Percentiles rank a stretch among this genome's conserved stretches.
phyloP scores from a whole-genome alignment of 129 eudicot species.

The Smallanthus sonchifolius region DNA sequence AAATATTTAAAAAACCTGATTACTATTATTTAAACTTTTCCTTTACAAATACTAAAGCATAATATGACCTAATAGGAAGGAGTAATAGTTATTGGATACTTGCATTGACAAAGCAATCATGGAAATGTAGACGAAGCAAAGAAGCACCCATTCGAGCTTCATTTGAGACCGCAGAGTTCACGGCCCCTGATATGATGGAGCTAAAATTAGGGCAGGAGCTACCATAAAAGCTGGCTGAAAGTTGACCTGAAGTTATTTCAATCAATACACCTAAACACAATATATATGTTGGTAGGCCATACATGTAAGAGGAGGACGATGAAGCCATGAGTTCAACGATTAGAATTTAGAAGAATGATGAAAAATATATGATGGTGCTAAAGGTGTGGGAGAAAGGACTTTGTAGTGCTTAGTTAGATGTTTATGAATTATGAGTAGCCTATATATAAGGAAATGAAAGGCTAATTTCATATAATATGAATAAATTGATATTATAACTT shows the following conservation, averaged over 20 bases:
- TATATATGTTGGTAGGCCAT: slow-evolving; percentile 7
- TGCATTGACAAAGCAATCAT: slow-evolving; percentile 44
- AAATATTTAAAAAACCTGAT: no score
- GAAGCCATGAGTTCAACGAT: slow-evolving; percentile 5
- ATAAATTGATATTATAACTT: no score
- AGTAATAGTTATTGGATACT: slow-evolving; percentile 17
- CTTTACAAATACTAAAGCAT: not conserved
- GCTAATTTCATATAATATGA: not conserved
- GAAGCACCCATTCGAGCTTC: slow-evolving; percentile 49
- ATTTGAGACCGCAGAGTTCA: slow-evolving; percentile 28
- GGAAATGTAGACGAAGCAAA: slow-evolving; percentile 45
- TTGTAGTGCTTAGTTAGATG: not conserved
- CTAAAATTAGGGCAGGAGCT: slow-evolving; percentile 37
- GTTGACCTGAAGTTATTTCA: slow-evolving; percentile 31
- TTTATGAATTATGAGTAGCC: not conserved
- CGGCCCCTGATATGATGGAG: slow-evolving; percentile 23
- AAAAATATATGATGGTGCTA: not conserved
- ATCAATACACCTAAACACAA: slow-evolving; percentile 8
- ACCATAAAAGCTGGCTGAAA: slow-evolving; percentile 37
- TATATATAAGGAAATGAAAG: slow-evolving; percentile 2
- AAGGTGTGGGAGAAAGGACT: not conserved
- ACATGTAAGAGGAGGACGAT: not conserved
- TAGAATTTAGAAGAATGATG: not conserved
- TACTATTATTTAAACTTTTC: no score
- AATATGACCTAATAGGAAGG: not conserved